A percentile compares a stretch with the other conserved stretches of the same genome.
Conservation (phyloP, 306 rosid species). For the Gleditsia sinensis region DNA sequence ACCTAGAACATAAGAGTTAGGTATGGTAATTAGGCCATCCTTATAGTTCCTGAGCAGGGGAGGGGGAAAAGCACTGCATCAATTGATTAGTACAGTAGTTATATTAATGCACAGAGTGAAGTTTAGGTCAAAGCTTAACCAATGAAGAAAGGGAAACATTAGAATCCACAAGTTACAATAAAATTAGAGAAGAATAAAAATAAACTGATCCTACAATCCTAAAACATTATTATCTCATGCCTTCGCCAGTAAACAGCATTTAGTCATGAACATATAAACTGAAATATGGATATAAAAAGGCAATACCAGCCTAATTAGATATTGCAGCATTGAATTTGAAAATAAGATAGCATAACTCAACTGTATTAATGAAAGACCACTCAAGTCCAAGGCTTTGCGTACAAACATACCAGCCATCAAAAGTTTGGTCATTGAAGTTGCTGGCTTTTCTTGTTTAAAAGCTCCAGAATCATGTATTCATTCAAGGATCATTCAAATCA, state of each 20-base stretch:
- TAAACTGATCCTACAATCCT: not conserved
- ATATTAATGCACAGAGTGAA: not conserved
- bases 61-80: not conserved
- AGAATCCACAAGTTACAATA: not conserved
- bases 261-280: not conserved
- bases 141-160: not conserved
- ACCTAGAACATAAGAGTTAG: not conserved
- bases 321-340: not conserved
- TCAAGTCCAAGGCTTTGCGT: not conserved
- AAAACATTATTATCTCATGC: not conserved
- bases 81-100: not conserved
- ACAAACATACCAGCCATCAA: not conserved
- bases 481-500: not conserved
- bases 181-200: not conserved
- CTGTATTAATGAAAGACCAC: not conserved
- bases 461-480: slow-evolving; percentile 4
- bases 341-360: not conserved
- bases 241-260: not conserved
- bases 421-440: not conserved
- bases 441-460: not conserved
- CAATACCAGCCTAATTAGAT: not conserved
- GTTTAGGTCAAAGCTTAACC: not conserved
- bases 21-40: not conserved
- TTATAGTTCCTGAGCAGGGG: not conserved
- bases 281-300: not conserved